Percentiles rank a stretch among this genome's conserved stretches.
Conservation (phyloP, 2,329 filamentous ascomycete genomes). For the Aspergillus hiratsukae region DNA sequence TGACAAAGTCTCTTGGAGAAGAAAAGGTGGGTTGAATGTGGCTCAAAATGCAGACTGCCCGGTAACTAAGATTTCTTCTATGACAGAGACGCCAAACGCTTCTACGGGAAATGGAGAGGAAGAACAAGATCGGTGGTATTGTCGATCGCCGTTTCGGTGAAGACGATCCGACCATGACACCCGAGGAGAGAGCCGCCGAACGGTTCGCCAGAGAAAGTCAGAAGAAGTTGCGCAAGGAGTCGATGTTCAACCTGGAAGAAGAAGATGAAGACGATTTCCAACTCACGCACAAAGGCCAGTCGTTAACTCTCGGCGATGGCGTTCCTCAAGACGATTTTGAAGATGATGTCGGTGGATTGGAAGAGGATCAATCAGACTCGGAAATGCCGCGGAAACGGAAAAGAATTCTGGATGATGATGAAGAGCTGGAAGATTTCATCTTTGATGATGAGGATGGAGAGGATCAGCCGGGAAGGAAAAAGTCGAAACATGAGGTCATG, state of each 20-base stretch:
- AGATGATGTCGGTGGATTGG: constrained; percentile 59
- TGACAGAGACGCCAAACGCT: constrained; percentile 70
- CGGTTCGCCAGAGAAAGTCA: constrained; percentile 87
- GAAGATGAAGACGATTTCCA: constrained; percentile 65
- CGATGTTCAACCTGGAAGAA: constrained; percentile 87
- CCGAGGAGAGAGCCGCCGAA: constrained; percentile 87
- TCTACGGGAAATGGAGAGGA: constrained; percentile 80
- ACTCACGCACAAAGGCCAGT: constrained; percentile 80
- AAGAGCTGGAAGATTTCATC: constrained; percentile 36
- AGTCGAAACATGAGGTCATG: constrained; percentile 95
- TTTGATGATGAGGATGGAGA: constrained; percentile 48
- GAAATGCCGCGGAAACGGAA: constrained; percentile 50
- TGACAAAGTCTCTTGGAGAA: constrained; percentile 81
- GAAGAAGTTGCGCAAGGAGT: constrained; percentile 67
- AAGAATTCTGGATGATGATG: constrained; percentile 40
- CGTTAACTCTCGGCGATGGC: constrained; percentile 59
- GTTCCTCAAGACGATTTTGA: constrained; percentile 68
- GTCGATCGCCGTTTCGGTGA: constrained; percentile 93
- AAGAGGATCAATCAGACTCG: constrained; percentile 57
- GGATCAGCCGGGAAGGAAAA: constrained; percentile 74
- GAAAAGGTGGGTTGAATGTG: constrained; percentile 58
- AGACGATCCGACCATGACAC: constrained; percentile 87
- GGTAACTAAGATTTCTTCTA: constrained; percentile 9
- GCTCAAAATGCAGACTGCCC: constrained; percentile 1
- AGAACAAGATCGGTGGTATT: constrained; percentile 89